Evolutionary conservation across 345 rosid genomes (phyloP), one percentile per base, ranked within the genome.

Genomic region (Leavenworthia alabamica): DNA sequence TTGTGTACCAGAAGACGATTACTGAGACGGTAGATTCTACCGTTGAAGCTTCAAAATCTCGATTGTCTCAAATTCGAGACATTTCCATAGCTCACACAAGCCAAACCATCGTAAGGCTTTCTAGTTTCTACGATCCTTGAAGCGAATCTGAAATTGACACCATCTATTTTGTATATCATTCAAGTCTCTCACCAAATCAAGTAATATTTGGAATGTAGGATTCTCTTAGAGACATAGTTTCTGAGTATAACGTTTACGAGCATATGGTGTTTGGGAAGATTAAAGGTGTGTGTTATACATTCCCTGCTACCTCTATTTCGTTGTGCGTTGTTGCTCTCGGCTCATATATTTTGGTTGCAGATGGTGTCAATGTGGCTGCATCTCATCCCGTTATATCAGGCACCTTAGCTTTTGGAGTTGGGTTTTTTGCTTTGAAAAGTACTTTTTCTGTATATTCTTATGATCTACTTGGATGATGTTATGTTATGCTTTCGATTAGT

Each of bases 1-100:
- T 78, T 33, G 67, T 80, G 19, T 84, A 84, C 78, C 83, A 76
- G 66, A 83, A 77, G 51, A 78, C 74, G 35, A 56, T 80, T 23
- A 22, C 69, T 10, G 80, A 80, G 63, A 73, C 79, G 15, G 13
- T 80, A 22, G 85, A 84, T 61, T 75, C 77, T 11, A 54, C 84
- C 67, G 62, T 74, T 16, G 79, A 78, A 49, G 76, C 74, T 2
- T 70, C 79, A 23, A 73, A 73, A 69, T 78, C 96, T 52, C 85
- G 89, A 58, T 68, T 86, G 14, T 63, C 80, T 4, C 74, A 83
- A 63, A 84, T 88, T 53, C 77, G 78, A 22, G 71, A 81, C 44
- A 88, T 88, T 40, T 84, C 85, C 4, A 62, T 83, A 1, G 86
- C 80, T 60, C 95, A 86, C 70, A 74, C 82, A n/a, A 70, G 64